phyloP scores from a whole-genome alignment of 805 yeast species.

The Trichomonascus vanleenenianus region DNA sequence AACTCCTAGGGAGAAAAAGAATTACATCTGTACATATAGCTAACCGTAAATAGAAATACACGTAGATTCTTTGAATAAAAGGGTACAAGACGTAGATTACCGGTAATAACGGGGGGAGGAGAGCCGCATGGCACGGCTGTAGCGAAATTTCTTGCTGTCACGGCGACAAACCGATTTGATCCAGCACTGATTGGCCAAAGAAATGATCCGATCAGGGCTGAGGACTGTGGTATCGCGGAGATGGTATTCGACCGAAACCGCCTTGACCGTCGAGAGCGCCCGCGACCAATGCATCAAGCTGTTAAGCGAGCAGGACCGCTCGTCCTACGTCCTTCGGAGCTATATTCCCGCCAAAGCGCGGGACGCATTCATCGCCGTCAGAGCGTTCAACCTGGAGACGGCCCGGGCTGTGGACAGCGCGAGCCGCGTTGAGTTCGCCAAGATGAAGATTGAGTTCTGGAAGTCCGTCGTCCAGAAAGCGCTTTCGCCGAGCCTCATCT shows the following conservation, averaged over 20 bases:
- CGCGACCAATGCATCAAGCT: slow-evolving; percentile 39
- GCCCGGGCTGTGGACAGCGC: slow-evolving; percentile 40
- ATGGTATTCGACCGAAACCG: neutral
- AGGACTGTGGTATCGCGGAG: too few species aligned
- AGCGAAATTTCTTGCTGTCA: too few species aligned
- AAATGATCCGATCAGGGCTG: too few species aligned
- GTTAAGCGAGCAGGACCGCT: slow-evolving; percentile 44
- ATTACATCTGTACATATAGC: too few species aligned
- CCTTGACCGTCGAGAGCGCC: slow-evolving; percentile 21
- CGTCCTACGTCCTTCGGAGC: slow-evolving; percentile 57
- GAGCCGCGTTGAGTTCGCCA: slow-evolving; percentile 29
- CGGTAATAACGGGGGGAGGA: too few species aligned
- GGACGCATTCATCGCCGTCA: slow-evolving; percentile 54
- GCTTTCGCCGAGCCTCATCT: slow-evolving; percentile 26
- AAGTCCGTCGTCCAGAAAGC: slow-evolving; percentile 47
- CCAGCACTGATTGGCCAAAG: too few species aligned
- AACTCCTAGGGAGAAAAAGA: too few species aligned
- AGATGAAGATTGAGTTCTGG: slow-evolving; percentile 67
- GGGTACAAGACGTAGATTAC: too few species aligned
- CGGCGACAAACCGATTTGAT: too few species aligned
- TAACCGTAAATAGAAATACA: too few species aligned
- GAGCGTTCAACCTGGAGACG: slow-evolving; percentile 60
- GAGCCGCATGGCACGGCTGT: too few species aligned
- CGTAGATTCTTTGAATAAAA: too few species aligned
- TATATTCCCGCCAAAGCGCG: slow-evolving; percentile 60